These are phyloP conservation scores for Solanum sejunctum DNA, from an alignment of 257 asterid genomes.

Conservation along the genomic window DNA sequence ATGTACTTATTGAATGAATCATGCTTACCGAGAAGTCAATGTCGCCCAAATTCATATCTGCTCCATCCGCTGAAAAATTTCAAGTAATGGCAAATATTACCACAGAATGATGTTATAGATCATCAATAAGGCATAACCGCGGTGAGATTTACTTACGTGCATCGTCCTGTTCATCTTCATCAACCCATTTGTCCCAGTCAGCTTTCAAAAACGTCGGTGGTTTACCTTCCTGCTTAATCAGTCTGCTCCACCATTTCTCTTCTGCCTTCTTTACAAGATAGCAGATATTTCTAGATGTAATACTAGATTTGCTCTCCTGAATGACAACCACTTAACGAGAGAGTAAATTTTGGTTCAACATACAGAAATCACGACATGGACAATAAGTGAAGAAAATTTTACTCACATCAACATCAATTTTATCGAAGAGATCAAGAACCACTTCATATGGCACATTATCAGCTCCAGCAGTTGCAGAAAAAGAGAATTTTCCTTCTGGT, in stretches of 20 bases:
- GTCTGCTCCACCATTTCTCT: conserved; percentile 71
- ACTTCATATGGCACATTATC: conserved; percentile 39
- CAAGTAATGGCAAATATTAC: background rate
- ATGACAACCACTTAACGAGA: background rate
- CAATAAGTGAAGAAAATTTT: background rate
- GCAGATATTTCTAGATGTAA: conserved; percentile 30
- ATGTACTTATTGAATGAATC: background rate
- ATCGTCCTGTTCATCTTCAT: conserved; percentile 57
- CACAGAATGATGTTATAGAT: background rate
- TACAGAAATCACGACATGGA: background rate
- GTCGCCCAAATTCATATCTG: conserved; percentile 33
- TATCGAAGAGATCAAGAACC: conserved; percentile 43
- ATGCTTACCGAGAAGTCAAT: conserved; percentile 46
- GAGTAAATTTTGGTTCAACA: background rate
- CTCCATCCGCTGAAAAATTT: conserved; percentile 19
- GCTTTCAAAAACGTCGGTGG: conserved; percentile 57
- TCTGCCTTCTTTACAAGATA: conserved; percentile 67
- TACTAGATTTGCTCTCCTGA: conserved; percentile 57
- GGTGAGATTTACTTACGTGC: conserved; percentile 14
- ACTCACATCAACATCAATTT: conserved; percentile 53
- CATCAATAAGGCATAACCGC: background rate
- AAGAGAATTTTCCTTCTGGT: conserved; percentile 49
- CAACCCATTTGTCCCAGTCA: conserved; percentile 90
- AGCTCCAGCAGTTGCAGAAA: conserved; percentile 45
- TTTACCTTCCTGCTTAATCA: conserved; percentile 46